Evolutionary conservation across 371 early-diverging fungal species (phyloP), one percentile per base, ranked within the genome.

Genomic region (Dichotomocladium elegans): DNA sequence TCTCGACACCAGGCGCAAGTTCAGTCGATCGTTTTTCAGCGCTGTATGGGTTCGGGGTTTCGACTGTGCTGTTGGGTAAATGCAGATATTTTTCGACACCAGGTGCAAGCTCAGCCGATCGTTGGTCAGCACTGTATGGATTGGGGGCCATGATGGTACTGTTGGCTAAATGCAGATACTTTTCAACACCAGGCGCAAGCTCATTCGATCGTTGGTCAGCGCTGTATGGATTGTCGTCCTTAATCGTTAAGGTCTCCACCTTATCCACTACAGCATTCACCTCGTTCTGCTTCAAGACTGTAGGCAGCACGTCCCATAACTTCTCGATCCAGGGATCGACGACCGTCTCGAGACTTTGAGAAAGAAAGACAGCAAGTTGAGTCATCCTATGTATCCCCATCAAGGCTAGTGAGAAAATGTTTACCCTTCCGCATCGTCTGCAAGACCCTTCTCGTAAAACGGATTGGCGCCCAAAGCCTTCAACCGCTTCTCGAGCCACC

Each of bases 241-340:
- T 41, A 9, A 64, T 42, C 4, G 50, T 42, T 19, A 62, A 47
- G 0, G 63, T 45, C 11, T 55, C 31, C 3, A 37, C 51, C 19
- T 55, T 41, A 2, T 45, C 47, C 1, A 47, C 48, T 3, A 51
- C 14, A 3, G 45, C 46, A 2, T 29, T 35, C 3, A 40, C 51
- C 3, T 42, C 53, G 41, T 10, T 33, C 3, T 41, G 26, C 47
- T 51, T 34, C 9, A 74, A 53, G 0, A 72, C 68, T 4, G 72
- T 79, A 1, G 82, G 84, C 19, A 95, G 74, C 0, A 66, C 77
- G 0, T 77, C 70, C 94, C 93, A 95, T n/a, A 95, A 58, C 9
- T 83, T 82, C 45, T 79, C 88, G 59, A 93, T 87, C 96, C 96
- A 96, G 26, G 95, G 92, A 72, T 96, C 96, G 0, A 94, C 92